Percentiles rank a stretch among this genome's conserved stretches.
Conservation (phyloP, 2,329 filamentous ascomycete genomes). For the Camillea tinctor region DNA sequence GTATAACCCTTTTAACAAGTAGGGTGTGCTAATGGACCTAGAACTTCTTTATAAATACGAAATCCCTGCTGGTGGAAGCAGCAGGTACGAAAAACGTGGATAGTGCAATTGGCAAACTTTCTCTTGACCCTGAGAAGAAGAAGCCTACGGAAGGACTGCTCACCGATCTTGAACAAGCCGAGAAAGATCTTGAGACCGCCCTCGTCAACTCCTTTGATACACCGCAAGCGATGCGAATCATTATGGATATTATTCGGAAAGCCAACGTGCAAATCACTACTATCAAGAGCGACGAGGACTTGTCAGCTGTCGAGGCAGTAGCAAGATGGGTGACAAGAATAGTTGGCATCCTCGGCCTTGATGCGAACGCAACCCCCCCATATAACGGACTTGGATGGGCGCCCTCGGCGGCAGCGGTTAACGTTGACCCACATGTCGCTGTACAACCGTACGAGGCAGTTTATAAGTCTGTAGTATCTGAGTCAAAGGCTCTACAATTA, state of each 20-base stretch:
- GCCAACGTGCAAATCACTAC: conserved; percentile 63
- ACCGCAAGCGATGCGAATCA: conserved; percentile 71
- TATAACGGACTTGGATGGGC: conserved; percentile 60
- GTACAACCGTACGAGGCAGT: conserved; percentile 48
- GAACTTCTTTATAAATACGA: conserved; percentile 60
- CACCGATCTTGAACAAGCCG: conserved; percentile 50
- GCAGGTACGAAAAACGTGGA: conserved; percentile 28
- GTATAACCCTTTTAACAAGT: neutral
- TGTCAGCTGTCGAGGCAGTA: conserved; percentile 51
- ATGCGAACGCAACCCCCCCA: conserved; percentile 55
- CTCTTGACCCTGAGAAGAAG: conserved; percentile 33
- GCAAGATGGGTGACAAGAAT: conserved; percentile 82
- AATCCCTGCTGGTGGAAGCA: conserved; percentile 51
- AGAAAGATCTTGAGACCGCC: conserved; percentile 55
- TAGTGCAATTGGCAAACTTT: conserved; percentile 36
- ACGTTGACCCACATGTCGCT: conserved; percentile 44
- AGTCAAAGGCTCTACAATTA: conserved; percentile 49
- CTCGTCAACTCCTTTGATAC: conserved; percentile 89
- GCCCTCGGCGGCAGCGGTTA: conserved; percentile 36
- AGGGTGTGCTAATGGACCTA: conserved; percentile 21
- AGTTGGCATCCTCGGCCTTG: conserved; percentile 80
- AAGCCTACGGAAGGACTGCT: conserved; percentile 31
- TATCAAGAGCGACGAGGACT: conserved; percentile 44
- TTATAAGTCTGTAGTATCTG: conserved; percentile 44
- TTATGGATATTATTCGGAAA: conserved; percentile 74